phyloP scores from a whole-genome alignment of 139 green algal species.

The Prasinococcaceae sp. region DNA sequence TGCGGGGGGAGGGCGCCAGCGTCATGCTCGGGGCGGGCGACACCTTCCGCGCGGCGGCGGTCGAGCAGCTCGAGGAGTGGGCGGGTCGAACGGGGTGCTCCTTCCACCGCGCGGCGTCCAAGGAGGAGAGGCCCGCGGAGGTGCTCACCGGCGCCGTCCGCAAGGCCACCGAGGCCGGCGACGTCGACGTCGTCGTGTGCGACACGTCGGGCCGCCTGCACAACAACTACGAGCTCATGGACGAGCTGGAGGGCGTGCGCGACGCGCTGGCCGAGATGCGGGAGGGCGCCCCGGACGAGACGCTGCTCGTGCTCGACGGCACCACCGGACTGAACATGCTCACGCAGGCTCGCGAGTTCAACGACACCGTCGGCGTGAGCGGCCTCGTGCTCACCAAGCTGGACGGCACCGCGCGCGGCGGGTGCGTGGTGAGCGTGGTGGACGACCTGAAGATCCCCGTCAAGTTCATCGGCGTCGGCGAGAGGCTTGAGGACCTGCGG shows the following conservation, averaged over 20 bases:
- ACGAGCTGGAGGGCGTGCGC: constrained; percentile 59
- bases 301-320: constrained; percentile 90
- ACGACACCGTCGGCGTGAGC: constrained; percentile 60
- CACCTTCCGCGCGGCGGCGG: constrained; percentile 88
- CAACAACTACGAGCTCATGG: constrained; percentile 89
- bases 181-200: constrained; percentile 68
- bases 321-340: constrained; percentile 98
- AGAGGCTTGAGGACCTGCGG: constrained; percentile 84
- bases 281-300: constrained; percentile 51
- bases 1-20: constrained; percentile 4
- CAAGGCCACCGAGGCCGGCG: constrained; percentile 6
- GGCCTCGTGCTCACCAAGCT: constrained; percentile 96
- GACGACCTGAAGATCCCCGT: constrained; percentile 85
- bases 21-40: constrained; percentile 84
- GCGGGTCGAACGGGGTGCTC: constrained; percentile 38
- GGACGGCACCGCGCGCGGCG: constrained; percentile 78
- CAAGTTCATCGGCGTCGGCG: constrained; percentile 95
- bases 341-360: constrained; percentile 79
- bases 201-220: constrained; percentile 86
- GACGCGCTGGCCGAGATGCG: no score
- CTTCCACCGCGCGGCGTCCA: constrained; percentile 1
- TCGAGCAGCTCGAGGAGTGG: constrained; percentile 88
- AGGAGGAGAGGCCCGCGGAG: background rate
- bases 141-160: constrained; percentile 12
- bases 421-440: constrained; percentile 68